Evolutionary conservation across 139 green algal species (phyloP), one percentile per base, ranked within the genome.

Genomic region (Chlamydomonas incerta): DNA sequence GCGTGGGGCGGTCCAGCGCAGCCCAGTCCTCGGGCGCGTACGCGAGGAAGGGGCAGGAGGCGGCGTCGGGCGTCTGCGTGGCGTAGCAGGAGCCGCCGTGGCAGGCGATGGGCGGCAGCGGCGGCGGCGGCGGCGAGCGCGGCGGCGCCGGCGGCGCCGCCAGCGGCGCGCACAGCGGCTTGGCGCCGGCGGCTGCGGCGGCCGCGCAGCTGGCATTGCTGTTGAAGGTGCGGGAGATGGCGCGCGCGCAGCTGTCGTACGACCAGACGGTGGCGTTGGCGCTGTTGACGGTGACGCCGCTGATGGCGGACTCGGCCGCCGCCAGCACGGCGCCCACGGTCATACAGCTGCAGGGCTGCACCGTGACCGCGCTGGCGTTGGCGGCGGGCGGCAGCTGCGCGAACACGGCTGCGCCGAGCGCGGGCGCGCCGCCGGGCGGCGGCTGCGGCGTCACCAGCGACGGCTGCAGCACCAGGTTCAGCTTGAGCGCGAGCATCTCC

Each of bases 91-190:
- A 23, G 20, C 20, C 55, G 8, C 8, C 18, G 55, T 62, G 55
- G 55, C 55, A 62, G 55, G 8, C 55, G 21, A 62, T 62, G 55
- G 74, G 74, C n/a, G 74, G 26, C 57, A 55, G 74, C n/a, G 74
- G 57, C 20, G 55, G 55, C 33, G 31, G 17, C 31, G 67, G 67
- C 67, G 67, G 67, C 33, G 50, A 50, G n/a, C 6, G 72, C 50
- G 72, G 55, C 50, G 72, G 50, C 55, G 50, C 24, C 50, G 72
- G 50, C 50, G 72, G 52, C 31, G 50, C 20, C n/a, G 50, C 3
- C 18, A 60, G 31, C n/a, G 74, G 74, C 55, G n/a, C 50, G 52
- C 74, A 81, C 34, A 81, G 55, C 74, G 55, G 31, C 74, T 50
- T 50, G 41, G 41, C 8, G 10, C 20, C 55, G 69, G 35, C 35